Conservation (phyloP, 345 rosid species). For the Raphanus sativus region DNA sequence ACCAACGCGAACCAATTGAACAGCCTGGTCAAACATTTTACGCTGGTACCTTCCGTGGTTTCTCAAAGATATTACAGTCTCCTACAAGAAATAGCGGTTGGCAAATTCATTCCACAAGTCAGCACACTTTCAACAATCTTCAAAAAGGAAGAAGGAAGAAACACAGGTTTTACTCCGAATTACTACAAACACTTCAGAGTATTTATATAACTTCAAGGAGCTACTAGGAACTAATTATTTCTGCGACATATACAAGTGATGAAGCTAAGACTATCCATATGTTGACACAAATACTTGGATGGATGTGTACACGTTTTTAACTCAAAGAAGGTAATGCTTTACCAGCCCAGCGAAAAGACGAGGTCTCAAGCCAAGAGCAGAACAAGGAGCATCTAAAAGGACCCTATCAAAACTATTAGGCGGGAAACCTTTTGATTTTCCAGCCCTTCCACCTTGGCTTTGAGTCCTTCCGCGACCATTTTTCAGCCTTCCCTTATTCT, state of each 20-base stretch:
- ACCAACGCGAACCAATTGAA: constrained; percentile 92
- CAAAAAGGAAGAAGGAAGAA: not conserved
- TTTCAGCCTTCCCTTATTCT: constrained; percentile 65
- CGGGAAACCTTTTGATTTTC: constrained; percentile 73
- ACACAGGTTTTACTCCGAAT: not conserved
- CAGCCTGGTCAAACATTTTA: constrained; percentile 96
- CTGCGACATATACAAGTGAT: not conserved
- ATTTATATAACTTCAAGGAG: too few species aligned
- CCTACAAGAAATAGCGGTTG: constrained; percentile 48
- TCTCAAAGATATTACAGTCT: constrained; percentile 75
- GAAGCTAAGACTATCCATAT: not conserved
- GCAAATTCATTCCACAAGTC: not conserved
- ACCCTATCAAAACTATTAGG: constrained; percentile 91
- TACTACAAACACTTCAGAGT: too few species aligned
- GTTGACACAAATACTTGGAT: not conserved
- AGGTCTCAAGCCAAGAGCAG: constrained; percentile 98
- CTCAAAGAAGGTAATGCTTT: too few species aligned
- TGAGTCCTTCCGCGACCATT: constrained; percentile 95
- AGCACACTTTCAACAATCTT: constrained; percentile 4
- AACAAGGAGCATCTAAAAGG: constrained; percentile 96
- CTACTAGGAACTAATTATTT: not conserved
- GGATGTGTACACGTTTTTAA: too few species aligned
- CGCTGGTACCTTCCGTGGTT: constrained; percentile 80
- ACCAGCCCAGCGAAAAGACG: constrained; percentile 90
- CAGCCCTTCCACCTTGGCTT: constrained; percentile 67